Base-by-base conservation (phyloP, 1,139 yeast species). In the Candida labiduridarum region DNA sequence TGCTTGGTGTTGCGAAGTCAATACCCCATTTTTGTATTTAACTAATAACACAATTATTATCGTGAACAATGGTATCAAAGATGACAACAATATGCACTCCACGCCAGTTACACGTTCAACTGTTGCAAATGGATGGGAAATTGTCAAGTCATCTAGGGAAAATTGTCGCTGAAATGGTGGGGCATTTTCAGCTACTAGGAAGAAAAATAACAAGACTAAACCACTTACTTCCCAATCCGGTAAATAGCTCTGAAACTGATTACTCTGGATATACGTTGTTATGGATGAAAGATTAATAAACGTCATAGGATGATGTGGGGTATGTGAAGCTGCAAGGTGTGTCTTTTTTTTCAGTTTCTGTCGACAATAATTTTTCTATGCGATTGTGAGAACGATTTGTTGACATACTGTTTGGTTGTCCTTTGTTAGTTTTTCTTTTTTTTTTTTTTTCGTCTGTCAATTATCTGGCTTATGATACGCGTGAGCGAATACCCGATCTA, bases 71-170 rank as follows among this genome's bases (percentile, higher is more conserved):
- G 68, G 67, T 8, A 62, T 36, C 4, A 61, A 39, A n/a, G 59
- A 51, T 14, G 67, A 56, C 33, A 63, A 35, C 14, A 62, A 18
- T 14, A 62, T 56, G 45, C 66, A 59, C 43, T 55, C 52, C 7
- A 58, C 46, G 18, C 64, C 68, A 11, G 62, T 54, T 25, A 78
- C 76, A 39, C 77, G 70, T 59, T 80, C 79, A 4, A 53, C 45
- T 41, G 60, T 61, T 2, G 75, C 67, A 54, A 71, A 78, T 19
- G 83, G 83, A 56, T 77, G 79, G 19, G 73, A 69, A 22, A 80
- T 73, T 4, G 65, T 58, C 8, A 63, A 56, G 55, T 74, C 73
- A 8, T 56, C 49, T 5, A 68, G 41, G 14, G 64, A 57, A 53
- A 74, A 74, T 48, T 68, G 68, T 41, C 78, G 56, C 39, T 63